Percentiles rank a stretch among this genome's conserved stretches.
phyloP scores from a whole-genome alignment of 805 yeast genomes.

The Ogataea neopini region DNA sequence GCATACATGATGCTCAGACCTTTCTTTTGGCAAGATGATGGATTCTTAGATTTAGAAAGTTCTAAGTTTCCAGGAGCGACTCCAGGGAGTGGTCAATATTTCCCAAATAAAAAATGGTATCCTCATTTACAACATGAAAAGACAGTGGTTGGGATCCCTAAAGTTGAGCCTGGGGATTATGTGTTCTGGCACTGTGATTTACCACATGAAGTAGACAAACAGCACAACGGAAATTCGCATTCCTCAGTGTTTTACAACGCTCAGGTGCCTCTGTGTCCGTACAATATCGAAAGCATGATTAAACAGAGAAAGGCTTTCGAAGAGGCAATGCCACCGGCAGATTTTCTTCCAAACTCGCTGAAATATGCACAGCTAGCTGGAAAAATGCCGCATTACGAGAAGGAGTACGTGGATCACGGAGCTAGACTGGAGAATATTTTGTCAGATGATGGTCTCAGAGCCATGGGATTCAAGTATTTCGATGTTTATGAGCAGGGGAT shows the following conservation, averaged over 20 bases:
- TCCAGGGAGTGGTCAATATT: conserved; percentile 40
- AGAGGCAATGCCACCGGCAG: conserved; percentile 21
- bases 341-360: conserved; percentile 8
- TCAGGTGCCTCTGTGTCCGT: conserved; percentile 35
- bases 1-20: conserved; percentile 44
- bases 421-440: conserved; percentile 12
- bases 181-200: conserved; percentile 47
- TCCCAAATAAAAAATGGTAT: conserved; percentile 26
- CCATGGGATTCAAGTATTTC: conserved; percentile 33
- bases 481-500: conserved; percentile 27
- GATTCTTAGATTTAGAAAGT: conserved; percentile 33
- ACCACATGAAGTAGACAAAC: conserved; percentile 42
- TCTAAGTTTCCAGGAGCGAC: conserved; percentile 40
- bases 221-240: conserved; percentile 36
- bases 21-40: conserved; percentile 36
- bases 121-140: conserved; percentile 37
- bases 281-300: conserved; percentile 13
- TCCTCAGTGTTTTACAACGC: conserved; percentile 43
- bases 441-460: conserved; percentile 26
- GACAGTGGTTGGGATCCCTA: conserved; percentile 38
- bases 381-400: conserved; percentile 5
- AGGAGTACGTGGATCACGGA: conserved; percentile 8
- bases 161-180: conserved; percentile 43
- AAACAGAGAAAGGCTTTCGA: conserved; percentile 5
- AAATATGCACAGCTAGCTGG: background rate